Percentiles rank a stretch among this genome's conserved stretches.
phyloP scores from a whole-genome alignment of 2,329 filamentous ascomycete genomes.

The Monosporascus cannonballus region DNA sequence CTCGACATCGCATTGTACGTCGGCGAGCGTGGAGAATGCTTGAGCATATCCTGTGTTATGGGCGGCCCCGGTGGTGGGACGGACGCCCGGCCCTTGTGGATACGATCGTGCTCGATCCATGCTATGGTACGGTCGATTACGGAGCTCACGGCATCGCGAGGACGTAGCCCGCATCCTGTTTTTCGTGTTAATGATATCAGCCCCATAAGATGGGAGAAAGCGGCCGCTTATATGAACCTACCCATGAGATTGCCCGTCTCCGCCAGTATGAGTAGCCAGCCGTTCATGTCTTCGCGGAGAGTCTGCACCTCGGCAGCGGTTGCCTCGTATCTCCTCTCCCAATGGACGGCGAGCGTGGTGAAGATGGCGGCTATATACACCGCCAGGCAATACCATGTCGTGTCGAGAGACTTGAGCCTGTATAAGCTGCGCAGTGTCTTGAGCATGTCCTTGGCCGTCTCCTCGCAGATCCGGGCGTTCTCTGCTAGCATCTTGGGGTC shows the following conservation, averaged over 20 bases:
- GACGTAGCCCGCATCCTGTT: conserved; percentile 37
- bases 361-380: conserved; percentile 70
- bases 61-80: conserved; percentile 10
- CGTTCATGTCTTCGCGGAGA: conserved; percentile 62
- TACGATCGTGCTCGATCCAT: conserved; percentile 47
- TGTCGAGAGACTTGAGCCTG: conserved; percentile 63
- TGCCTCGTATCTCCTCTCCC: conserved; percentile 57
- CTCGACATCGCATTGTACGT: conserved; percentile 18
- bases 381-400: conserved; percentile 70
- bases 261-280: conserved; percentile 62
- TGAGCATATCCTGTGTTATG: conserved; percentile 22
- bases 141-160: conserved; percentile 37
- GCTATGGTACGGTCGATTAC: conserved; percentile 46
- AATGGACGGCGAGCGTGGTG: conserved; percentile 63
- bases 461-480: conserved; percentile 60
- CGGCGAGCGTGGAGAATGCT: conserved; percentile 23
- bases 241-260: conserved; percentile 63
- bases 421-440: conserved; percentile 52
- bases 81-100: conserved; percentile 23
- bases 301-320: conserved; percentile 50
- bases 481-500: conserved; percentile 53
- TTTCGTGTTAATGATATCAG: conserved; percentile 8
- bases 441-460: conserved; percentile 59
- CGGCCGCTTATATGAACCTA: conserved; percentile 31
- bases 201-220: neutral